Evolutionary conservation across 345 rosid genomes (phyloP), one percentile per base, ranked within the genome.

Genomic region (Citrus unshiu): DNA sequence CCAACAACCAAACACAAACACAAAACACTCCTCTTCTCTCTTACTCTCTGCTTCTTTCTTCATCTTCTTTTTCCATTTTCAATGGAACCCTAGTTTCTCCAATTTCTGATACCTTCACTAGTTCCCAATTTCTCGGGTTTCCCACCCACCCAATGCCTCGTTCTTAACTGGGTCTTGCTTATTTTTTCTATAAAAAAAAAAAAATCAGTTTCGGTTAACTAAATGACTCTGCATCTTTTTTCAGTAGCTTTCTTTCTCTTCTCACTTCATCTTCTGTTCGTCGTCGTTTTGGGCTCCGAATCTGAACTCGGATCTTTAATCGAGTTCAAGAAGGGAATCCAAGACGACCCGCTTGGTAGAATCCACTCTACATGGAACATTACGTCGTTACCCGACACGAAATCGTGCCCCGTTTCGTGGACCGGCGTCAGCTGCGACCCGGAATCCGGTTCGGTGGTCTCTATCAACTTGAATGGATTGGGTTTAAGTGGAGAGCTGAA

Each of bases 241-340:
- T 77, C 68, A 2, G 1, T 24, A 9, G 72, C 78, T 79, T 71
- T 70, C 75, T 73, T 49, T 58, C 68, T 84, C 77, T 82, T 7
- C 83, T 80, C 83, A 78, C 18, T 68, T 72, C 78, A 82, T 72
- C 79, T 81, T 6, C 25, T 80, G 71, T 68, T 77, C 27, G 63
- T 25, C 54, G 66, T 67, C 65, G 73, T 62, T 75, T 80, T 87
- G 74, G 86, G 66, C 13, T 32, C 90, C 32, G 85, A 81, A 4
- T 63, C 71, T 21, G 99, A 95, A 84, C 83, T 91, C 83, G 84
- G 89, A 82, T 85, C 88, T 60, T 84, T 95, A 1, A 90, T 95
- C 9, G 98, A 93, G 88, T 95, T 95, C 89, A 92, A 88, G 69
- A 95, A 95, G 79, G 98, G 99, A 6, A 93, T 95, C 81, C 83